Base-by-base conservation (phyloP, 1,284 basidiomycete species). In the Cystobasidium pallidum region DNA sequence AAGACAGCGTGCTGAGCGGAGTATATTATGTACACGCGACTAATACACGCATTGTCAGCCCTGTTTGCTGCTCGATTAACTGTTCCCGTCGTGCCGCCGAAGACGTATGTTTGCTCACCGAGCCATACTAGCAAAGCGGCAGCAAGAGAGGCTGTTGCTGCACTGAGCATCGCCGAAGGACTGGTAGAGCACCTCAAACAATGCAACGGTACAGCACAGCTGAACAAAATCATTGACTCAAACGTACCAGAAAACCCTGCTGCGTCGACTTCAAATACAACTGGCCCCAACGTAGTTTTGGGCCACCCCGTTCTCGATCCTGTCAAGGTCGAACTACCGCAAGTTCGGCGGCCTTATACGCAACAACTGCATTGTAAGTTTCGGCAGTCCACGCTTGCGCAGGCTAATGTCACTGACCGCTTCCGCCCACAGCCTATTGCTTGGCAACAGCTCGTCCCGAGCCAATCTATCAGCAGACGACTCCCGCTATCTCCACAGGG, bases 91-190 rank as follows among this genome's bases (percentile, higher is more conserved):
- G 30, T n/a, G 28, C 61, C 61, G 24, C 30, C 61, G 3, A 41
- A 41, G 39, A 54, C 59, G 28, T 71, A 63, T 49, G 26, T 34
- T 11, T 43, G 34, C 15, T 19, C 59, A 26, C 21, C 52, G 6
- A 10, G 11, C 4, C 47, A 71, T 32, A 15, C n/a, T 17, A 57
- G 68, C 49, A 71, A 71, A 45, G 59, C 68, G 2, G 61, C 68
- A 1, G 68, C 68, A 2, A 63, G 49, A 24, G 59, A 71, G 19
- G 68, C 68, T 19, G 61, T 71, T 13, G 41, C 68, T 3, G 28
- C 28, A 8, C 24, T 64, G 21, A 45, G 43, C 24, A 51, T 71
- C 15, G 45, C 30, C 8, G 39, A 43, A 45, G 61, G 52, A 17
- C 21, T 71, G 28, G 41, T 71, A 13, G 61, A 57, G 11, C 41